phyloP scores from a whole-genome alignment of 129 eudicot species.

The Chrysanthemum seticuspe region DNA sequence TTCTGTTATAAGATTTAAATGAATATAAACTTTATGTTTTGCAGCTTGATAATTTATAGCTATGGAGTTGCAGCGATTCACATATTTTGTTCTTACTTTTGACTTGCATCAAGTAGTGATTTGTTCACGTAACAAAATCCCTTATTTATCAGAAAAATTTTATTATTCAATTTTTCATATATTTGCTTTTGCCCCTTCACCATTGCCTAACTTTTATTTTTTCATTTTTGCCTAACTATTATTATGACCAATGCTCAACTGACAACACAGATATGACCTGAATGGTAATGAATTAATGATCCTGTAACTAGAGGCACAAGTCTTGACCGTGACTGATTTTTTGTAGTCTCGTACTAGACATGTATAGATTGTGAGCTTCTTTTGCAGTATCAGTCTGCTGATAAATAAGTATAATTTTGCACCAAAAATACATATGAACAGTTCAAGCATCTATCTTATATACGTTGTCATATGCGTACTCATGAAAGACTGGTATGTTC shows the following conservation, averaged over 20 bases:
- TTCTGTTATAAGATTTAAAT: not conserved
- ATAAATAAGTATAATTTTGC: not conserved
- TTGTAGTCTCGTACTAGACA: not conserved
- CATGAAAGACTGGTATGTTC: slow-evolving; percentile 1
- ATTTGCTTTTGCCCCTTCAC: no score
- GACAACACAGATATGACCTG: not conserved
- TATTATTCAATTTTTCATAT: no score
- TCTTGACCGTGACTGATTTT: not conserved
- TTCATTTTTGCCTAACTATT: no score
- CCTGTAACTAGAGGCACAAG: not conserved
- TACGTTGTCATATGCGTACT: not conserved
- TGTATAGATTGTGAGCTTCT: not conserved
- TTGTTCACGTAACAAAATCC: not conserved
- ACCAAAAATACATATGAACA: slow-evolving; percentile 2
- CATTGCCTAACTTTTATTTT: no score
- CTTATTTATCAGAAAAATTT: no score
- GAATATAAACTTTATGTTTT: not conserved
- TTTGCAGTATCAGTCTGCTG: not conserved
- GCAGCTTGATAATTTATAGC: not conserved
- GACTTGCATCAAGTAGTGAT: slow-evolving; percentile 1
- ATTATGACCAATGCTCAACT: not conserved
- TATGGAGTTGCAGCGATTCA: not conserved
- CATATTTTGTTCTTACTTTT: slow-evolving; percentile 1
- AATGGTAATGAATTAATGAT: not conserved
- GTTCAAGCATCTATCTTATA: slow-evolving; percentile 5